Conservation (phyloP, 2,329 filamentous ascomycete species). For the Scleromitrula shiraiana region DNA sequence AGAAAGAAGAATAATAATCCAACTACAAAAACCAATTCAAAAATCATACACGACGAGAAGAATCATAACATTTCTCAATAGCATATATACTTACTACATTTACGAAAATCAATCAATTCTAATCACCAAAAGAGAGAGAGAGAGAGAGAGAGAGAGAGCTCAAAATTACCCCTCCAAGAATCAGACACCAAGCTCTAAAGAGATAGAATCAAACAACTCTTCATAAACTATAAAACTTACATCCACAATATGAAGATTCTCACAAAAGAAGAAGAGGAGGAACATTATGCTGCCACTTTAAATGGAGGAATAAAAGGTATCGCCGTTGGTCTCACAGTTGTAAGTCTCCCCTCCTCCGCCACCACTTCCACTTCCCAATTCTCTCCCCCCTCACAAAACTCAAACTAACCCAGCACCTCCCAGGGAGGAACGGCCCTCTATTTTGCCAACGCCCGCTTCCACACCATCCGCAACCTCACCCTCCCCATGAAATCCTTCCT, state of each 20-base stretch:
- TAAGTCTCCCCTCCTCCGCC: conserved; percentile 43
- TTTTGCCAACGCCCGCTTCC: conserved; percentile 59
- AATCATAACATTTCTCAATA: not conserved
- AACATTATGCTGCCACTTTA: conserved; percentile 75
- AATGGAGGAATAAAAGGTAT: conserved; percentile 73
- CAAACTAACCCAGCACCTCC: conserved; percentile 3
- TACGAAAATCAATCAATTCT: not conserved
- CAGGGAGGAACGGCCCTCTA: conserved; percentile 49
- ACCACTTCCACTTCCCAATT: not conserved
- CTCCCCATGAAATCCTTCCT: conserved; percentile 89
- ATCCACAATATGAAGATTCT: conserved; percentile 73
- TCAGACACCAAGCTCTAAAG: not conserved
- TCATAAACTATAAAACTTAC: not conserved
- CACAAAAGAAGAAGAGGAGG: conserved; percentile 84
- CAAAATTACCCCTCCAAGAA: not conserved
- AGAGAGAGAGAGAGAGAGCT: too few relatives aligned
- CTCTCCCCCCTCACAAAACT: too few relatives aligned
- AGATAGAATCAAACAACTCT: not conserved
- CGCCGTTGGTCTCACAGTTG: conserved; percentile 55
- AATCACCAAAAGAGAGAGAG: too few relatives aligned
- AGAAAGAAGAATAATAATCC: not conserved
- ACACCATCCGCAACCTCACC: conserved; percentile 72
- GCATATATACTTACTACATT: too few relatives aligned
- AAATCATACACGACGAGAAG: not conserved
- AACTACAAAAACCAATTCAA: not conserved